A percentile compares a stretch with the other conserved stretches of the same genome.
phyloP scores from a whole-genome alignment of 116 monocot genomes.

The Phalaenopsis hybrid region DNA sequence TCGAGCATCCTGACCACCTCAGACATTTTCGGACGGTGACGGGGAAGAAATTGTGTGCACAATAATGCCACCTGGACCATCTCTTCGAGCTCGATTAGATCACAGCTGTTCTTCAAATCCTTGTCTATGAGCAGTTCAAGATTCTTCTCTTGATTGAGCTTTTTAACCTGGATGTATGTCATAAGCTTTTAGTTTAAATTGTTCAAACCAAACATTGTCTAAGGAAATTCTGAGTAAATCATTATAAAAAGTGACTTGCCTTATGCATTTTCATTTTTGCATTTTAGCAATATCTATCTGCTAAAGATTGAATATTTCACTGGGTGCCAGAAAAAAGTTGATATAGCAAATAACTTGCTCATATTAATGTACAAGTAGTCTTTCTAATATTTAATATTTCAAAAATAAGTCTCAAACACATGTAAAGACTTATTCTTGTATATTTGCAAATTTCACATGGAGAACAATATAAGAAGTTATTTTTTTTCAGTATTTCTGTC shows the following conservation, averaged over 20 bases:
- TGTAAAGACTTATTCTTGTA: not conserved
- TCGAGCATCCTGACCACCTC: conserved; percentile 74
- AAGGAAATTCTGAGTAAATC: too few species aligned
- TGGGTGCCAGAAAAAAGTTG: too few species aligned
- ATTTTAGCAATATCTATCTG: too few species aligned
- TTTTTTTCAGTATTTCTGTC: conserved; percentile 1
- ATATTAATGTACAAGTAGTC: too few species aligned
- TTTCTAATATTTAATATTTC: not conserved
- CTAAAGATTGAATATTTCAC: too few species aligned
- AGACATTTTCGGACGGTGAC: conserved; percentile 53
- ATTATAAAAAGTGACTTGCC: too few species aligned
- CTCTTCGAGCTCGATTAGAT: conserved; percentile 52
- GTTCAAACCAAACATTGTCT: too few species aligned
- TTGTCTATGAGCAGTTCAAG: conserved; percentile 53
- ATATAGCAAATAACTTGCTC: too few species aligned
- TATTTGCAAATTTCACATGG: too few species aligned
- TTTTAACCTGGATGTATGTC: conserved; percentile 37
- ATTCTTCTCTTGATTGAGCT: conserved; percentile 51
- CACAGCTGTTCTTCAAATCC: conserved; percentile 36
- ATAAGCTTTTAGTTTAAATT: too few species aligned
- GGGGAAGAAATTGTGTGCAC: conserved; percentile 54
- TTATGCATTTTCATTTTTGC: too few species aligned
- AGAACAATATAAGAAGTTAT: not conserved
- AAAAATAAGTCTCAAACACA: not conserved
- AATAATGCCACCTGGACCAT: conserved; percentile 55